Evolutionary conservation across 1,284 basidiomycete species (phyloP), one percentile per base, ranked within the genome.

Genomic region (Moesziomyces sp.): DNA sequence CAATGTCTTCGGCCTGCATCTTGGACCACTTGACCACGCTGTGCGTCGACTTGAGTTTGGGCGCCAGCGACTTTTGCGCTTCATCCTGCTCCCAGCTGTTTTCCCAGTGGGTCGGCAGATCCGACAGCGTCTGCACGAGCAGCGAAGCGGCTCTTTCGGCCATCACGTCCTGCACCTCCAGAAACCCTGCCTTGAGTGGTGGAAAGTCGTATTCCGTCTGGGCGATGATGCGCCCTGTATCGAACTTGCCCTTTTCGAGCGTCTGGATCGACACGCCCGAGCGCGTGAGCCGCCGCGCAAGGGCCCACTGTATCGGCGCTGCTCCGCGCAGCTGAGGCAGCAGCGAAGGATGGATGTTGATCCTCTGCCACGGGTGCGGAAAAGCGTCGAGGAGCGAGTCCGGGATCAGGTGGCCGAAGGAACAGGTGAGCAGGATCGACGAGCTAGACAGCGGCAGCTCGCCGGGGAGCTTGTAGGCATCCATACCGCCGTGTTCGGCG

Each of bases 271-370:
- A 69, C 0, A 81, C 66, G 0, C 81, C 81, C 4, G 81, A 81
- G 8, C 26, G 5, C 3, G 8, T 11, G 23, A 66, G 40, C 7
- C 48, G n/a, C 6, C 62, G 45, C 11, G 78, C 65, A 42, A 99
- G 87, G 0, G 91, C 88, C 84, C 91, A 92, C 83, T 98, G 96
- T 40, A 98, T 92, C 0, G 95, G 96, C 1, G 94, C 93, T 0
- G 96, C 90, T 0, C 96, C 96, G 24, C 94, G 89, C 84, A 93
- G 93, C n/a, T 87, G 85, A 0, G 95, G 96, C 23, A 98, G 87
- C 0, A 94, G 86, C 19, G 93, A 96, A 0, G 95, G 94, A 79
- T 99, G 96, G 5, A 98, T 89, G 80, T 98, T 97, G 45, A 99
- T 86, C n/a, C 91, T 86, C 53, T 90, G 88, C 1, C 86, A 84